Base-by-base conservation (phyloP, 139 green algal genomes). In the Limnomonas spitsbergensis region DNA sequence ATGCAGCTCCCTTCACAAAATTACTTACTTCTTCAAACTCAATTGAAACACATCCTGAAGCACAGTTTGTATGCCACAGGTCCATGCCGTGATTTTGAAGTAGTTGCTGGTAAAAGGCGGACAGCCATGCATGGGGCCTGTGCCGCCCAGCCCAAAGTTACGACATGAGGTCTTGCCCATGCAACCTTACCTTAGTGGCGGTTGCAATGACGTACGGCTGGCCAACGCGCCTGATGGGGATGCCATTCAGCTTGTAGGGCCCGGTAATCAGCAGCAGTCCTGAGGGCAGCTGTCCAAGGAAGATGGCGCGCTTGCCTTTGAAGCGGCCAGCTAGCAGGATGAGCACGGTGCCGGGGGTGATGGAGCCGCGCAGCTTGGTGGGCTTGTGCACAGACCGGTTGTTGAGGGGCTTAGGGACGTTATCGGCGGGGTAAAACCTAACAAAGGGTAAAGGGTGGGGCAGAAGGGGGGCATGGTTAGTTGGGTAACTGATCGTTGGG, bases 221-320 rank as follows among this genome's bases (percentile, higher is more conserved):
- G 90, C 97, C 97, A 61, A 99, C 94, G n/a, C 96, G 92, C 80
- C 92, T 88, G 71, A 95, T 83, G 20, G 96, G 96, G 76, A 99
- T 95, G 75, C 96, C 95, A 87, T 99, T 99, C 73, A 99, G 84
- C 84, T 94, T 94, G 91, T 97, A 99, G 38, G 96, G 96, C 3
- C 96, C 93, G 40, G 92, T 94, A 37, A 99, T 93, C 38, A 99
- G 90, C 73, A 99, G 91, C 77, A 99, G 90, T 31, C 96, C 95
- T 6, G 90, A 97, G 29, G 86, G 84, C 79, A 99, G 94, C 93
- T 99, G 95, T 68, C 89, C 87, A 53, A 99, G 89, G 93, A 97
- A 98, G 4, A 99, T 89, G 42, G 97, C 94, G 74, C 96, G 91
- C 93, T 97, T 98, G 81, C 95, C 96, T 93, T 99, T 99, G 91